These are phyloP conservation scores for Basidioascus undulatus DNA, from an alignment of 768 basidiomycete species.

Conservation along the genomic window DNA sequence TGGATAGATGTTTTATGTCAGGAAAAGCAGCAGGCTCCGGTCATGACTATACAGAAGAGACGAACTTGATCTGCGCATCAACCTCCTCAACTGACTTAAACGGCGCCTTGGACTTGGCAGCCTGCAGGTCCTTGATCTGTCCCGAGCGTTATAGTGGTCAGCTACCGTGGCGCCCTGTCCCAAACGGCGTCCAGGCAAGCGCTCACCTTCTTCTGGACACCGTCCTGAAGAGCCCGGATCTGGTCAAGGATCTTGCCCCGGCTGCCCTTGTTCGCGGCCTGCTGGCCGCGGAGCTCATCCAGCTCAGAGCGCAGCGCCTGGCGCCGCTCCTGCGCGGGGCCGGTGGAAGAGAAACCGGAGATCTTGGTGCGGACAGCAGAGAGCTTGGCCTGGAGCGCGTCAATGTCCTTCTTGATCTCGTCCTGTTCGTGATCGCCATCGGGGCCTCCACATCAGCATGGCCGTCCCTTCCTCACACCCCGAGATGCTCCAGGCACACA, in stretches of 20 bases:
- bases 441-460: no score
- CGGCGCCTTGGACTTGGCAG: conserved; percentile 45
- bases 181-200: neutral
- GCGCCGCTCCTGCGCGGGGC: conserved; percentile 44
- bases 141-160: neutral
- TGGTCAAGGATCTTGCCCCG: conserved; percentile 51
- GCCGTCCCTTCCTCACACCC: no score
- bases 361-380: conserved; percentile 7
- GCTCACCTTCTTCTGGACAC: conserved; percentile 52
- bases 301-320: conserved; percentile 52
- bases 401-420: conserved; percentile 58
- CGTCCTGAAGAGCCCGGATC: conserved; percentile 52
- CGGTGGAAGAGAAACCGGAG: conserved; percentile 13
- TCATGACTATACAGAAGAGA: conserved; percentile 6
- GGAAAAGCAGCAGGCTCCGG: neutral
- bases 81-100: conserved; percentile 69
- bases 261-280: conserved; percentile 47
- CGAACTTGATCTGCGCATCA: conserved; percentile 64
- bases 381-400: conserved; percentile 42
- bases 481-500: no score
- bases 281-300: conserved; percentile 49
- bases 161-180: neutral
- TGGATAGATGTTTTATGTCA: no score
- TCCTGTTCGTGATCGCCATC: no score
- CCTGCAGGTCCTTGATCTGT: conserved; percentile 68